A percentile compares a stretch with the other conserved stretches of the same genome.
Conservation (phyloP, 169 alveolate species). For the Cryptosporidium meleagridis region DNA sequence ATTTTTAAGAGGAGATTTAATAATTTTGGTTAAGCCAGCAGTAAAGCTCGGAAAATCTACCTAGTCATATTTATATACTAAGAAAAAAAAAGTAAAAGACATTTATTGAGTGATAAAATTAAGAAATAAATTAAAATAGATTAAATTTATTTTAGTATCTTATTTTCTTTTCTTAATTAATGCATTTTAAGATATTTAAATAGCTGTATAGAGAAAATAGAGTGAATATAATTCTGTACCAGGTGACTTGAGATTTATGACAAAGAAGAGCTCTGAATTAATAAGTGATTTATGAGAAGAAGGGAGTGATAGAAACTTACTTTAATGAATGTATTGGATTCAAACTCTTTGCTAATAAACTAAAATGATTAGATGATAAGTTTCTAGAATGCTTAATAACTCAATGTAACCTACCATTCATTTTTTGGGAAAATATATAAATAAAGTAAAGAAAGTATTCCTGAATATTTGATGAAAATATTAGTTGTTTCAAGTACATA, state of each 20-base stretch:
- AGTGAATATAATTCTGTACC: slow-evolving; percentile 65
- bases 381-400: neutral
- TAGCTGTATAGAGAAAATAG: slow-evolving; percentile 41
- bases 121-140: neutral
- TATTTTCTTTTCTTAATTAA: neutral
- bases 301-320: neutral
- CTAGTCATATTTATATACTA: neutral
- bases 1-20: slow-evolving; percentile 90
- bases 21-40: slow-evolving; percentile 87
- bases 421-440: neutral
- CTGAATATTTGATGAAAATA: slow-evolving; percentile 32
- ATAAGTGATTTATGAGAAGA: neutral
- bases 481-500: slow-evolving; percentile 31
- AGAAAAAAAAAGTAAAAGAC: neutral
- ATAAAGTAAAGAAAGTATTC: slow-evolving; percentile 34
- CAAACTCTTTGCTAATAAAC: neutral
- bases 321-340: slow-evolving; percentile 47
- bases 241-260: slow-evolving; percentile 55
- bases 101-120: neutral
- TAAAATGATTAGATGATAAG: neutral
- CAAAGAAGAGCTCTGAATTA: slow-evolving; percentile 47
- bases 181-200: slow-evolving; percentile 10
- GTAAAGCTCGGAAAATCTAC: slow-evolving; percentile 42
- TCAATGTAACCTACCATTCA: slow-evolving; percentile 4
- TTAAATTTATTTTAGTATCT: neutral